A percentile compares a stretch with the other conserved stretches of the same genome.
Conservation (phyloP, 257 asterid species). For the Ilex asprella region DNA sequence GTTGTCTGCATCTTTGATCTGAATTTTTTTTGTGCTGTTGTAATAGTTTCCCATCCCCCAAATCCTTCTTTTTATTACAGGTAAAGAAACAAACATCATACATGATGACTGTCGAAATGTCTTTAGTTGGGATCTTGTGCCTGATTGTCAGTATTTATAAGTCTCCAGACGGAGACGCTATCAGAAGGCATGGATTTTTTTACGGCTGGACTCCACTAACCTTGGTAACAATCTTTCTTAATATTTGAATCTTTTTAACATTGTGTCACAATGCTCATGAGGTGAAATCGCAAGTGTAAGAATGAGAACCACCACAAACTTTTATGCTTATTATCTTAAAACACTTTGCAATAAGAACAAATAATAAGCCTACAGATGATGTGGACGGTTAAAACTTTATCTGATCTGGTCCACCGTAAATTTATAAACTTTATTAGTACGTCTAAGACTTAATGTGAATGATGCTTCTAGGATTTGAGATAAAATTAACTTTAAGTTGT, state of each 20-base stretch:
- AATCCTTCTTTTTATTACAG: constrained; percentile 25
- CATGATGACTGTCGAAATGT: constrained; percentile 98
- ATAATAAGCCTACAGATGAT: no score
- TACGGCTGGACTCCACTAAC: constrained; percentile 86
- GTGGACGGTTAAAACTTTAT: no score
- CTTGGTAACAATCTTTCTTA: constrained; percentile 39
- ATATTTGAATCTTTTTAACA: constrained; percentile 1
- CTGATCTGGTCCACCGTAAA: no score
- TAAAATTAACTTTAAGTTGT: no score
- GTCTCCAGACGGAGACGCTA: constrained; percentile 90
- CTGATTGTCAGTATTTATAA: constrained; percentile 73
- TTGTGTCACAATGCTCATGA: neutral
- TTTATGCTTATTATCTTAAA: neutral
- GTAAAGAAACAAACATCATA: constrained; percentile 86
- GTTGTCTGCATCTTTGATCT: constrained; percentile 11
- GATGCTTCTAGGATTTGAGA: no score
- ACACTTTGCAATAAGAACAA: no score
- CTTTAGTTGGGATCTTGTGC: constrained; percentile 89
- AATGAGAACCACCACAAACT: neutral
- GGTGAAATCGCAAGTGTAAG: neutral
- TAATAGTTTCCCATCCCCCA: constrained; percentile 8
- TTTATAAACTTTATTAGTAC: no score
- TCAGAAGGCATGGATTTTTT: constrained; percentile 71
- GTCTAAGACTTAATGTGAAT: no score
- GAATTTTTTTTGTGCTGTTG: constrained; percentile 5